Evolutionary conservation across 2,329 filamentous ascomycete genomes (phyloP).

Genomic region (Shiraia sp.): DNA sequence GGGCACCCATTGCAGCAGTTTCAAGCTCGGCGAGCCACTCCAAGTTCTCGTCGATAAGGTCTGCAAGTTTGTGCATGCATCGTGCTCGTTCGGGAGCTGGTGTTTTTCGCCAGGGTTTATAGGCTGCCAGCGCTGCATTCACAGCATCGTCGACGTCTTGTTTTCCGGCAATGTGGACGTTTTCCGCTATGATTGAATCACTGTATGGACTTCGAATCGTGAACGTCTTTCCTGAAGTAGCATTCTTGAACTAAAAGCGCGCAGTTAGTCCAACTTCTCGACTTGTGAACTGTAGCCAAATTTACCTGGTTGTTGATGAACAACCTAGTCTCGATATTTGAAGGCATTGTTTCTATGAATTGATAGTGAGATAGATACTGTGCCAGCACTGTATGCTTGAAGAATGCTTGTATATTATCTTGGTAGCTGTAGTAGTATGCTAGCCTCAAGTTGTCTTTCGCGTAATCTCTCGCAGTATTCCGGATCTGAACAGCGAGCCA

Average conservation of each 20-base stretch:
- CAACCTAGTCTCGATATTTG: neutral
- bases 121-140: neutral
- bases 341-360: neutral
- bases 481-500: too few species aligned
- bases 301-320: neutral
- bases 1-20: neutral
- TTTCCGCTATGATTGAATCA: neutral
- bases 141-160: neutral
- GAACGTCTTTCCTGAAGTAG: neutral
- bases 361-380: neutral
- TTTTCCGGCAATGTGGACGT: neutral
- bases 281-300: too few species aligned
- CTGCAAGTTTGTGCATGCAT: neutral
- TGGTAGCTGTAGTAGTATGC: too few species aligned
- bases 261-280: neutral
- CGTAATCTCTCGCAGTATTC: too few species aligned
- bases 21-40: neutral
- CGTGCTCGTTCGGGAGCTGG: neutral
- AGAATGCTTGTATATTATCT: too few species aligned
- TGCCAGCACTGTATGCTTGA: too few species aligned
- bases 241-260: neutral
- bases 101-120: neutral
- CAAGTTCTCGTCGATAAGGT: neutral
- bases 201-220: neutral
- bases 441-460: too few species aligned